Conservation (phyloP, 495 filamentous ascomycete species). For the Trichodelitschia bisporula region DNA sequence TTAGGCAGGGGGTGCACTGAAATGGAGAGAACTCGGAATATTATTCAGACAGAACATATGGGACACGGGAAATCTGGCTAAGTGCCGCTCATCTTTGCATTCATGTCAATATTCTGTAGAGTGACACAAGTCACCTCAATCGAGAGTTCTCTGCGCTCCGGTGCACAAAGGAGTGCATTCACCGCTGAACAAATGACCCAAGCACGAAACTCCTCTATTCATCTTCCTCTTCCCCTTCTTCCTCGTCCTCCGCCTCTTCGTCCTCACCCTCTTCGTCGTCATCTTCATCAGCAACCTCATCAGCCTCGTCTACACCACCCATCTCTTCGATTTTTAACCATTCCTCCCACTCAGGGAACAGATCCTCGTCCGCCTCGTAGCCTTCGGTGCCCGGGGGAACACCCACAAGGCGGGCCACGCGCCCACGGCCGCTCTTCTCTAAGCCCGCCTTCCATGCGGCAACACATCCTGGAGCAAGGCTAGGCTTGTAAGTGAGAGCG, state of each 20-base stretch:
- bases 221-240: slow-evolving; percentile 6
- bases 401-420: slow-evolving; percentile 58
- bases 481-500: slow-evolving; percentile 83
- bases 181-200: no score
- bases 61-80: no score
- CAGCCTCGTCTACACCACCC: slow-evolving; percentile 16
- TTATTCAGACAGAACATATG: no score
- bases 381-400: slow-evolving; percentile 37
- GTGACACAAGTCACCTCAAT: no score
- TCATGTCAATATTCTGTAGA: no score
- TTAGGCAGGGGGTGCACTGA: no score
- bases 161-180: no score
- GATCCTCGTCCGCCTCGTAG: slow-evolving; percentile 46
- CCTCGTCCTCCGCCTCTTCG: slow-evolving; percentile 5
- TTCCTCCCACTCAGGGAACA: slow-evolving; percentile 92
- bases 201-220: no score
- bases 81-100: no score
- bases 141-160: no score
- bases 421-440: slow-evolving; percentile 56
- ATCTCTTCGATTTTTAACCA: slow-evolving; percentile 62
- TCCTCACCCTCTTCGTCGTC: slow-evolving; percentile 8
- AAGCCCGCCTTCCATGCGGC: slow-evolving; percentile 55
- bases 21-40: no score
- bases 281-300: no score
- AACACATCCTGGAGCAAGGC: slow-evolving; percentile 40